Evolutionary conservation across 75 land plant genomes (phyloP).

Genomic region (Picea glauca): DNA sequence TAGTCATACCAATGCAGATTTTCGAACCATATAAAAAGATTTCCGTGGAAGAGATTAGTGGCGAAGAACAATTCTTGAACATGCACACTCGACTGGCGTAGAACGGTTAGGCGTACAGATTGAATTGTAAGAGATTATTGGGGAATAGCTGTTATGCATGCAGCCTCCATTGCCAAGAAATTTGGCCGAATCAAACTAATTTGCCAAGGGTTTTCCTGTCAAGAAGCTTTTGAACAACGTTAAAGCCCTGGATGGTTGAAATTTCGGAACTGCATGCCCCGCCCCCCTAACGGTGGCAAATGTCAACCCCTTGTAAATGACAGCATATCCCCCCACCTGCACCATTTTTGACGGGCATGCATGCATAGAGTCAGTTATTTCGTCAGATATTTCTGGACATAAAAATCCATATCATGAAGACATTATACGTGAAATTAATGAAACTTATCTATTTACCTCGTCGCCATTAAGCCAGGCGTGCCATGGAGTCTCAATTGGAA

Average conservation of each 20-base stretch:
- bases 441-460: not conserved
- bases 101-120: no score
- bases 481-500: slow-evolving; percentile 31
- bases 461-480: slow-evolving; percentile 23
- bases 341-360: not conserved
- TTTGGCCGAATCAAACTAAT: no score
- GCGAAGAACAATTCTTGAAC: no score
- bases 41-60: no score
- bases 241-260: slow-evolving; percentile 9
- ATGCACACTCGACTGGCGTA: no score
- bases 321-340: slow-evolving; percentile 55
- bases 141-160: no score
- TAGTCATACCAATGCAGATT: no score
- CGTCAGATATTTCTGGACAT: slow-evolving; percentile 4
- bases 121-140: no score
- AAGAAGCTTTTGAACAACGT: not conserved
- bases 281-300: slow-evolving; percentile 64
- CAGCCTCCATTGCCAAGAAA: no score
- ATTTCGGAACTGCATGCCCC: slow-evolving; percentile 61
- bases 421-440: not conserved
- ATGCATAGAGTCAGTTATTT: no score
- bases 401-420: slow-evolving; percentile 20
- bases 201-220: no score
- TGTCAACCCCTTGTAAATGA: slow-evolving; percentile 38
- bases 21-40: no score